Base-by-base conservation (phyloP, 495 filamentous ascomycete species). In the Jackrogersella minutella region DNA sequence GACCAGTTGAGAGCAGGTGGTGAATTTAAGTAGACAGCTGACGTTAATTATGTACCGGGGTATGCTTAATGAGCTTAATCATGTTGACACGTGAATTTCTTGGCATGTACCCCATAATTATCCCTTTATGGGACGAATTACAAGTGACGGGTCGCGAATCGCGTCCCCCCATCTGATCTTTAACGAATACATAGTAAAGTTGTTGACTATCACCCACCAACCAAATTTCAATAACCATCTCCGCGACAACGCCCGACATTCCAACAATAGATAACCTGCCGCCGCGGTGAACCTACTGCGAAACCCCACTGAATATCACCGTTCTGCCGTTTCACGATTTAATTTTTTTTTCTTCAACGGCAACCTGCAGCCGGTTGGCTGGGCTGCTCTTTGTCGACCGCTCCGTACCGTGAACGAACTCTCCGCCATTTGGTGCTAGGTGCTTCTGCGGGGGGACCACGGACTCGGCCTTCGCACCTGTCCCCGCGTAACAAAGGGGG, bases 81-180 rank as follows among this genome's bases (percentile, higher is more conserved):
- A 52, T 57, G 13, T 31, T 58, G 33, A 61, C 66, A 69, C 68
- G 68, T 70, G 68, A 70, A 70, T 66, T 11, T 66, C 57, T 66
- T 62, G 61, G 61, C 56, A 54, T 9, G 8, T 19, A 44, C 16
- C 61, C 60, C 58, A 53, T 62, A 52, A 3, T 62, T 58, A 28
- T 58, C 26, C 19, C 57, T 57, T 53, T 46, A 11, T 46, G 34
- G n/a, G 41, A 56, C 66, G 50, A 69, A 64, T 70, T 53, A 49
- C 36, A 50, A 62, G 52, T 62, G 31, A 55, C 19, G 17, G 61
- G 72, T 73, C 72, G 72, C 72, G 72, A 73, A 70, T 74, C 72
- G 72, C 72, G 72, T 73, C 46, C 57, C n/a, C 58, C 69, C 69
- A 52, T 56, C 47, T 52, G 41, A 17, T 66, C 49, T 21, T 50